A percentile compares a stretch with the other conserved stretches of the same genome.
phyloP scores from a whole-genome alignment of 768 basidiomycete genomes.

The Cyathus striatus region DNA sequence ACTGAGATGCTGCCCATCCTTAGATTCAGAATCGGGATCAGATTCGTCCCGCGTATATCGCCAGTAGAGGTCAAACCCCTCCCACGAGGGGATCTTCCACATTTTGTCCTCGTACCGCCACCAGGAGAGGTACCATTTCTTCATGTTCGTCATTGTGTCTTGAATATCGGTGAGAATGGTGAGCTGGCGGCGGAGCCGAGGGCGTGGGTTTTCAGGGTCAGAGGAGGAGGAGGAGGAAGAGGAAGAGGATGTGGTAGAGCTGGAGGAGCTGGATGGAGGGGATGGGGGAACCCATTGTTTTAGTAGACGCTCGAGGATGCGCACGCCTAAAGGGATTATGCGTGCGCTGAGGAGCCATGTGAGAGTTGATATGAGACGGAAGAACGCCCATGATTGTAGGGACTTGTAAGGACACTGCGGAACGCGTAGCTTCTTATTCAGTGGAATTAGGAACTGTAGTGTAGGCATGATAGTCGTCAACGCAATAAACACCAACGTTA shows the following conservation, averaged over 20 bases:
- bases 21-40: too few relatives aligned
- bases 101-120: background rate
- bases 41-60: background rate
- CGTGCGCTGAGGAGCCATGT: background rate
- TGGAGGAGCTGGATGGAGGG: background rate
- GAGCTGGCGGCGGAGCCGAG: too few relatives aligned
- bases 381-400: conserved; percentile 8
- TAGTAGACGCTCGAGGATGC: background rate
- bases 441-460: conserved; percentile 4
- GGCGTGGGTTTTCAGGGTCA: background rate
- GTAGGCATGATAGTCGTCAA: conserved; percentile 5
- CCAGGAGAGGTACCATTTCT: background rate
- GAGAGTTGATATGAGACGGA: background rate
- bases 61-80: background rate
- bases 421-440: background rate
- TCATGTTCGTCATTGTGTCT: background rate
- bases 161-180: background rate
- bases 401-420: conserved; percentile 11
- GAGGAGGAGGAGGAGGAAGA: background rate
- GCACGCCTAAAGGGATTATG: background rate
- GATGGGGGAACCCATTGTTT: background rate
- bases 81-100: background rate
- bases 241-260: background rate
- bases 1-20: background rate
- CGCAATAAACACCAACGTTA: background rate